Evolutionary conservation across 75 land plant genomes (phyloP), one percentile per base, ranked within the genome.

Genomic region (Pinus albicaulis): DNA sequence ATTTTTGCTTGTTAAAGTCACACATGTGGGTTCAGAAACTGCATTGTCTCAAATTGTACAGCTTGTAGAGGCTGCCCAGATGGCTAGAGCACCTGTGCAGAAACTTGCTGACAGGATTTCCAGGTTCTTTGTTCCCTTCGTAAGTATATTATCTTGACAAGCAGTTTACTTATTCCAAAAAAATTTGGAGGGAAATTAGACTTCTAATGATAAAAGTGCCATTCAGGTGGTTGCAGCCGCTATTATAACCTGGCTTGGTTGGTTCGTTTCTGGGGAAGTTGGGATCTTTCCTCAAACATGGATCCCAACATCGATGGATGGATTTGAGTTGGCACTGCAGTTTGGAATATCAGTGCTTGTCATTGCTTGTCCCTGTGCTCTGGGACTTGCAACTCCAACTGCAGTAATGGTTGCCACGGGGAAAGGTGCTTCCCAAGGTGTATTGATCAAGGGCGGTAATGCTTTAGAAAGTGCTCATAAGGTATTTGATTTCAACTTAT

Each of bases 351-450:
- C 99, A 55, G 98, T 96, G 17, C 77, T 96, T 76, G 99, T 96
- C 56, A 88, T 96, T 70, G 99, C 99, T 5, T 96, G 99, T 68
- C 99, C 99, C 23, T 96, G 99, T 80, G 98, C 99, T 75, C 79
- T 96, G 3, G 99, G 99, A 55, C 84, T 96, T n/a, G 99, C 99
- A 53, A 96, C 99, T 17, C 99, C 99, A 16, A 96, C 99, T 12
- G 99, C 99, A 31, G 98, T 96, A 25, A 96, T 96, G 99, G 99
- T 96, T 61, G 99, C 91, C 52, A 96, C 99, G 15, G 99, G 99
- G 17, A 87, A 85, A 76, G 99, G 99, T 48, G 99, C 98, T 41
- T 79, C 95, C 12, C 95, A 92, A 71, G 99, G 99, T 75, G 94
- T 96, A 5, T 89, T 96, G 13, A 96, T 96, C 59, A 96, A 96